Conservation (phyloP, 257 asterid genomes). For the Apocynum venetum region DNA sequence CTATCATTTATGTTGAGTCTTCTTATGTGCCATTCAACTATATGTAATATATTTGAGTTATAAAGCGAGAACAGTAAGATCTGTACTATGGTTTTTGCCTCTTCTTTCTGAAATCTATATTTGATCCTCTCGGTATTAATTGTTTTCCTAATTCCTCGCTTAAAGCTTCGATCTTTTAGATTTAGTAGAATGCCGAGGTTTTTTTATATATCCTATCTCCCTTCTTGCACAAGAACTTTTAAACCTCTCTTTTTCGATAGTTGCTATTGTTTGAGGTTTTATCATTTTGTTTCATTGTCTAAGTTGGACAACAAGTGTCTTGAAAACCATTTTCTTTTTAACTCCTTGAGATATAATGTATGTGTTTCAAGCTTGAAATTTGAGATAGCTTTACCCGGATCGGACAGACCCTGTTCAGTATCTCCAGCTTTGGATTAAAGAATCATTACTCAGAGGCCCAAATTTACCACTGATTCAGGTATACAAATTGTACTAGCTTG, state of each 20-base stretch:
- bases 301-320: background rate
- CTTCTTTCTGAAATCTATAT: background rate
- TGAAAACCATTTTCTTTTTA: background rate
- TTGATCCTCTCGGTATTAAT: background rate
- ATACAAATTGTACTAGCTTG: too few relatives aligned
- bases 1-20: slow-evolving; percentile 21
- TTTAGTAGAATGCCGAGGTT: background rate
- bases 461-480: too few relatives aligned
- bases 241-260: too few relatives aligned
- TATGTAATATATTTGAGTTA: slow-evolving; percentile 11
- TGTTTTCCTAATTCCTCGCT: background rate
- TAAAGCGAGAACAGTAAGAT: background rate
- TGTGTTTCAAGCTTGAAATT: too few relatives aligned
- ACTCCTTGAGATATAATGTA: too few relatives aligned
- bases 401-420: too few relatives aligned
- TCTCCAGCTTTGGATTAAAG: too few relatives aligned
- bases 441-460: too few relatives aligned
- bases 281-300: too few relatives aligned
- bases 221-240: background rate
- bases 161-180: background rate
- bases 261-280: too few relatives aligned
- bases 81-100: background rate
- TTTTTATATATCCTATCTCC: too few relatives aligned
- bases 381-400: too few relatives aligned
- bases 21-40: background rate